Percentiles rank a stretch among this genome's conserved stretches.
phyloP scores from a whole-genome alignment of 768 basidiomycete genomes.

The Kwoniella dendrophila region DNA sequence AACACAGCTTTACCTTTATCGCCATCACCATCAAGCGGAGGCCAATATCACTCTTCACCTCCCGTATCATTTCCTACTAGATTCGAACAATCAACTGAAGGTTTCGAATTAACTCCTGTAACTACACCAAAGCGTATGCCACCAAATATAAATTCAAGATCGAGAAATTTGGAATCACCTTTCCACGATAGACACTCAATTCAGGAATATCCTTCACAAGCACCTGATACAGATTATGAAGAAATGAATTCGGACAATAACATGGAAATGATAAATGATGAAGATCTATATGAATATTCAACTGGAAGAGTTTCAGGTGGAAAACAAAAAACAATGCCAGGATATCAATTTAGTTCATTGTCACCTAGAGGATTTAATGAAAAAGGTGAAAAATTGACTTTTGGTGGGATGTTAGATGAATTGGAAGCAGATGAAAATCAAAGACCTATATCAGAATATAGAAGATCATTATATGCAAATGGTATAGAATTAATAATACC shows the following conservation, averaged over 20 bases:
- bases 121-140: slow-evolving; percentile 2
- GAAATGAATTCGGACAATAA: too few species aligned
- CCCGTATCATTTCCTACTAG: slow-evolving; percentile 18
- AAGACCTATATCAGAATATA: slow-evolving; percentile 31
- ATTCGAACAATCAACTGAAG: slow-evolving; percentile 1
- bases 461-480: slow-evolving; percentile 40
- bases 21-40: slow-evolving; percentile 13
- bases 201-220: not conserved
- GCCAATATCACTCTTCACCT: slow-evolving; percentile 11
- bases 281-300: slow-evolving; percentile 30
- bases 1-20: slow-evolving; percentile 38
- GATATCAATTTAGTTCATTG: slow-evolving; percentile 32
- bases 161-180: slow-evolving; percentile 33
- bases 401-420: slow-evolving; percentile 30
- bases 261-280: slow-evolving; percentile 19
- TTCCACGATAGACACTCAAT: slow-evolving; percentile 49
- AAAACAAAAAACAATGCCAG: slow-evolving; percentile 35
- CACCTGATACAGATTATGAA: slow-evolving; percentile 11
- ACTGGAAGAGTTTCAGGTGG: slow-evolving; percentile 14
- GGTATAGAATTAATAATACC: slow-evolving; percentile 31
- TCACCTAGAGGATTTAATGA: slow-evolving; percentile 23
- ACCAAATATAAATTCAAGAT: slow-evolving; percentile 3
- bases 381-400: slow-evolving; percentile 26
- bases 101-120: slow-evolving; percentile 30
- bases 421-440: not conserved